phyloP scores from a whole-genome alignment of 371 early-diverging fungal genomes.

The Rhizopus stolonifer region DNA sequence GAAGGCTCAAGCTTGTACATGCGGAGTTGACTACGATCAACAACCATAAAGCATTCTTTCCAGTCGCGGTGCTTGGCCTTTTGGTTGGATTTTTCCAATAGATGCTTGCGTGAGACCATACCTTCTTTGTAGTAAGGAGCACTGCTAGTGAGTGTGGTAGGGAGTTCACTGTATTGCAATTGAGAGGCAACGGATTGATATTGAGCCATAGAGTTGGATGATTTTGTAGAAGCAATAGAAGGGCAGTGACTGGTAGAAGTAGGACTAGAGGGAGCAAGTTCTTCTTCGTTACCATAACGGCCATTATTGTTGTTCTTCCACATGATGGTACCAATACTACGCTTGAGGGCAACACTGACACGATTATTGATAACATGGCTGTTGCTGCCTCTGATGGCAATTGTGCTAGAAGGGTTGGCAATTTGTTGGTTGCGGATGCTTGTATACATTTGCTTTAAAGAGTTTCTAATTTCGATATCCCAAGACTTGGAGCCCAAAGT shows the following conservation, averaged over 20 bases:
- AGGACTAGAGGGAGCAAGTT: constrained; percentile 16
- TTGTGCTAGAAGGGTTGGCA: constrained; percentile 44
- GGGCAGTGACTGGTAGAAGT: constrained; percentile 21
- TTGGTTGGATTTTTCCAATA: constrained; percentile 68
- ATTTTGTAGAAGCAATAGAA: constrained; percentile 9
- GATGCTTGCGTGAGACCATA: constrained; percentile 78
- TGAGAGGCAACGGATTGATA: constrained; percentile 33
- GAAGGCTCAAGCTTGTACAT: constrained; percentile 72
- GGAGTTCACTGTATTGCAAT: constrained; percentile 15
- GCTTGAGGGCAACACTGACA: constrained; percentile 26
- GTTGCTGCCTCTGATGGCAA: not conserved
- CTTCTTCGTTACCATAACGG: constrained; percentile 20
- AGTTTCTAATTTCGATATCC: constrained; percentile 17
- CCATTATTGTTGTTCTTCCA: constrained; percentile 23
- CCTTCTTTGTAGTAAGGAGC: constrained; percentile 63
- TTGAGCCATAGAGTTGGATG: constrained; percentile 13
- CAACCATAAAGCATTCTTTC: constrained; percentile 74
- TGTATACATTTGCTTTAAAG: constrained; percentile 50
- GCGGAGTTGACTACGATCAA: constrained; percentile 69
- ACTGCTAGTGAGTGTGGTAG: constrained; percentile 19
- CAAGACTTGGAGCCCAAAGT: constrained; percentile 18
- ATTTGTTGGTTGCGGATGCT: constrained; percentile 67
- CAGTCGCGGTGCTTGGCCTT: constrained; percentile 80
- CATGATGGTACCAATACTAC: constrained; percentile 41
- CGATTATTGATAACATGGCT: constrained; percentile 4